Base-by-base conservation (phyloP, 208 protist genomes). In the Naegleria fowleri region DNA sequence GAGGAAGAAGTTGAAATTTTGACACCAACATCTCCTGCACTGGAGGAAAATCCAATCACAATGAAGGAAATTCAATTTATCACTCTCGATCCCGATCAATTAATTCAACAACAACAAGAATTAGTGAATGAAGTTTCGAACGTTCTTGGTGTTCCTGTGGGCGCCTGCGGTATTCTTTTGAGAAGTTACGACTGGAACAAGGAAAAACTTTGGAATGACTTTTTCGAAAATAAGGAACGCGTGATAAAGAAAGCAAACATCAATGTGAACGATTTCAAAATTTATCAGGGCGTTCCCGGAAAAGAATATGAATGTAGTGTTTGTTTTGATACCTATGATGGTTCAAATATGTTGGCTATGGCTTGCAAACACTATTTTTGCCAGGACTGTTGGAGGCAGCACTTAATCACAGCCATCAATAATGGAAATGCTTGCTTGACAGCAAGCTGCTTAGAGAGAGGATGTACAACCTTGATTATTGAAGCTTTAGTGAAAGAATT, bases 301-400 rank as follows among this genome's bases (percentile, higher is more conserved):
- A 39, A 89, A n/a, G 29, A 58, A 43, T 43, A 43, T 13, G 36
- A 33, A 40, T 91, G 89, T 67, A 11, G 15, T 43, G 41, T 76
- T 39, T 91, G 89, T 67, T 91, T 75, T 83, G 89, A 91, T 91
- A 41, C 59, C 41, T 88, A 51, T 59, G 22, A 39, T 87, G 89
- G 89, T 41, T 16, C 11, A 25, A 22, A 83, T 33, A 91, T 91
- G 89, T 43, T 59, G 29, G 19, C 89, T 6, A n/a, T 91, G 55
- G 11, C 51, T 59, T 91, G 89, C 40, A 83, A 91, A 40, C 89
- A 91, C n/a, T 83, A 59, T 75, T 91, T 91, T 5, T 91, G 89
- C 39, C 48, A 40, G 36, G 33, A 19, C 5, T 91, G 89, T 67
- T 83, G 41, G 76, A 38, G 41, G 11, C 13, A 67, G 11, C 51